Base-by-base conservation (phyloP, 352 stramenopile genomes). In the Globisporangium paroecandrum region DNA sequence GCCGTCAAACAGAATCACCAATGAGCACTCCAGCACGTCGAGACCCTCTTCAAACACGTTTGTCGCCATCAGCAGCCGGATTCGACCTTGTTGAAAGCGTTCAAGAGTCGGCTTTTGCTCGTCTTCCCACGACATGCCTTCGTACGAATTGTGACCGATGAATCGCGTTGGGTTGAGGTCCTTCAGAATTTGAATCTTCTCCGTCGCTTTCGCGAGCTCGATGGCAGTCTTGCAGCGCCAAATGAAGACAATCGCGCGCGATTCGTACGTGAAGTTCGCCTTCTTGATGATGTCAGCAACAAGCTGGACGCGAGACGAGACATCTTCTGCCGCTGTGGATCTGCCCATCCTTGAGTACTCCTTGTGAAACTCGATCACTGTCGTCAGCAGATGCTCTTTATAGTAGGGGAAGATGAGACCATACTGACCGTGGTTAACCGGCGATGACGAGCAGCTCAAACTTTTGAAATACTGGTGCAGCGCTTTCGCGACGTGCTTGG, bases 31-130 rank as follows among this genome's bases (percentile, higher is more conserved):
- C 0, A 84, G 86, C 0, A 94, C 82, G 55, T 94, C 86, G 22
- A 94, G 69, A 1, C 84, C 86, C 79, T 92, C 86, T 69, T 94
- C 86, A 7, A 94, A 71, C 3, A 94, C 86, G 65, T 89, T 94
- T 18, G 86, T 94, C 15, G 86, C 86, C 18, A 94, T 82, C 32
- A 94, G 72, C 57, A 92, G 74, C 9, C 84, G 76, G 46, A 92
- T 92, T 4, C 77, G 68, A 6, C 84, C 86, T 53, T 87, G 78
- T 3, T 84, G 77, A 70, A 94, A 94, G 3, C 74, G 71, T 15
- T 90, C 75, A 6, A 94, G 75, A 22, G 82, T 93, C 2, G 83
- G 84, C 22, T 84, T 80, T 34, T 94, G 86, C 69, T 94, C 84
- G 13, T 90, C 73, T 66, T 94, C 83, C 83, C 84, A 93, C 1